phyloP scores from a whole-genome alignment of 805 yeast genomes.

The Metschnikowia noctiluminum region DNA sequence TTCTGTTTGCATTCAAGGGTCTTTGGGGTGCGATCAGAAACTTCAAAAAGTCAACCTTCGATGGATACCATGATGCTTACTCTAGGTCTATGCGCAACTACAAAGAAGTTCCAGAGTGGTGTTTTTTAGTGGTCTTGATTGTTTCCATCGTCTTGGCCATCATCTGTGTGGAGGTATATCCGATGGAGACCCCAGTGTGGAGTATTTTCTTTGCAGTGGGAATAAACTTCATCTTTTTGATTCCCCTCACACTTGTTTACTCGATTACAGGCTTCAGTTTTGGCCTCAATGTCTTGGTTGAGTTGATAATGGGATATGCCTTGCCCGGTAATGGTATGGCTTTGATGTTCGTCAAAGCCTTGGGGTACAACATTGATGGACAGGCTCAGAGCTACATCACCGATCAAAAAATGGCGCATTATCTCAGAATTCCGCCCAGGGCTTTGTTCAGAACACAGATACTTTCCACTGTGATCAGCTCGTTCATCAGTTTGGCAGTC shows the following conservation, averaged over 20 bases:
- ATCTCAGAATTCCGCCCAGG: constrained; percentile 61
- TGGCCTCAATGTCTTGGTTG: constrained; percentile 36
- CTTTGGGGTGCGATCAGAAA: constrained; percentile 15
- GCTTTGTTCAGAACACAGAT: constrained; percentile 46
- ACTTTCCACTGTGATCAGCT: constrained; percentile 8
- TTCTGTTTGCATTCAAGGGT: constrained; percentile 14
- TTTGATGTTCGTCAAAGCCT: constrained; percentile 50
- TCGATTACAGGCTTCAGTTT: constrained; percentile 30
- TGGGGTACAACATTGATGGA: constrained; percentile 53
- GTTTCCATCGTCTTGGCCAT: constrained; percentile 31
- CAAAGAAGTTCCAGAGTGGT: constrained; percentile 35
- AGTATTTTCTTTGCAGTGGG: constrained; percentile 20
- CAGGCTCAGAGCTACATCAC: constrained; percentile 54
- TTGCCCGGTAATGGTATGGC: constrained; percentile 37
- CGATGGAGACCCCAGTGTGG: constrained; percentile 29
- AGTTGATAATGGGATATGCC: constrained; percentile 36
- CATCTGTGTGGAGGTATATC: constrained; percentile 23
- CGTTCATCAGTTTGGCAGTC: constrained; percentile 6
- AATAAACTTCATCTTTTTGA: constrained; percentile 21
- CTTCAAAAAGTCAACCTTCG: constrained; percentile 24
- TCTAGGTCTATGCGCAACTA: constrained; percentile 31
- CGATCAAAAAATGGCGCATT: constrained; percentile 64
- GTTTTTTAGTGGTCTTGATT: constrained; percentile 23
- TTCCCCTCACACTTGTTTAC: constrained; percentile 18
- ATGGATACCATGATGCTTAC: constrained; percentile 33